Percentiles rank a stretch among this genome's conserved stretches.
Evolutionary conservation across 202 grass and related monocot genomes (phyloP).

Genomic region (Schoenoplectus tabernaemontani): DNA sequence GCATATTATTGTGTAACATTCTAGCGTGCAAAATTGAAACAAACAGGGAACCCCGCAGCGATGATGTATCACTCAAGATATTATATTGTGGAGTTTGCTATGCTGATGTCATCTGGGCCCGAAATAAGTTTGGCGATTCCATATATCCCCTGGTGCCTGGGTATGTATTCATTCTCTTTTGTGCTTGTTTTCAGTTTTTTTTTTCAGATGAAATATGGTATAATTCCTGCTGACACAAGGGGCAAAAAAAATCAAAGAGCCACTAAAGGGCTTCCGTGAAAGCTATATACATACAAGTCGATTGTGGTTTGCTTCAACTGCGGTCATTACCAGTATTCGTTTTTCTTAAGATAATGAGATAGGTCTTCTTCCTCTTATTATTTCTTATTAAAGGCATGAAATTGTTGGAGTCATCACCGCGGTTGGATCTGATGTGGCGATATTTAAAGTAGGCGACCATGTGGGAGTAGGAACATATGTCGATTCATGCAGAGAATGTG

Average conservation of each 20-base stretch:
- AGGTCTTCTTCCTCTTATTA: too few relatives aligned
- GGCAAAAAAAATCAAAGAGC: not conserved
- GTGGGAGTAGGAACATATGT: too few relatives aligned
- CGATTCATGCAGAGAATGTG: too few relatives aligned
- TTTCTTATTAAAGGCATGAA: too few relatives aligned
- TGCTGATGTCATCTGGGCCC: conserved; percentile 29
- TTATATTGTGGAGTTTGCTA: conserved; percentile 37
- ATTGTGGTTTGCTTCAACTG: too few relatives aligned
- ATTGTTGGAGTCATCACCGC: too few relatives aligned
- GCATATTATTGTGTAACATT: not conserved
- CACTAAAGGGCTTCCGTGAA: not conserved
- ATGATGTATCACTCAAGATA: conserved; percentile 34
- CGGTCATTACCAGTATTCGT: too few relatives aligned
- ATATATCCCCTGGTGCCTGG: conserved; percentile 35
- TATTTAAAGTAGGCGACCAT: too few relatives aligned
- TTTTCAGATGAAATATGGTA: not conserved
- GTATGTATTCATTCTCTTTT: conserved; percentile 22
- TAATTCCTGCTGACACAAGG: not conserved
- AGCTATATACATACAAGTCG: too few relatives aligned
- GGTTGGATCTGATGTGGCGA: too few relatives aligned
- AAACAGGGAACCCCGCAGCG: conserved; percentile 20
- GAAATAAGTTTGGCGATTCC: conserved; percentile 21
- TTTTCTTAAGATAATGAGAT: too few relatives aligned
- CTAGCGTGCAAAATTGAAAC: not conserved
- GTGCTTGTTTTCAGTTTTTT: too few relatives aligned